Percentiles rank a stretch among this genome's conserved stretches.
These are phyloP conservation scores for Metschnikowia noctiluminum DNA, from an alignment of 805 yeast genomes.

Conservation along the genomic window DNA sequence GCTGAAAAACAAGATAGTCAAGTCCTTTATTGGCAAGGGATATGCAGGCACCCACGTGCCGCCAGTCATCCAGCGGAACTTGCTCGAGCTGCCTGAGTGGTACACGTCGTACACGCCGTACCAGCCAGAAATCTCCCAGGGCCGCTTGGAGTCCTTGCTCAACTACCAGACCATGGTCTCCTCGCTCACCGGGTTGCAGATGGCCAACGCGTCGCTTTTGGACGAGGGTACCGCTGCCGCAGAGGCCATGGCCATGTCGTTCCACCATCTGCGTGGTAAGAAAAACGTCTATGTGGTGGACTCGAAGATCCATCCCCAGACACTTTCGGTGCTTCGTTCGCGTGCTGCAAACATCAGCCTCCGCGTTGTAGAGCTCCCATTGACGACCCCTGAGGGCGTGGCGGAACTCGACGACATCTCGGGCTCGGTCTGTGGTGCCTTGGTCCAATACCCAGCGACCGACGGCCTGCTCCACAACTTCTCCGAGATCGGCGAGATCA, in stretches of 20 bases:
- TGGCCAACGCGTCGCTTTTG: slow-evolving; percentile 89
- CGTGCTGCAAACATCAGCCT: slow-evolving; percentile 77
- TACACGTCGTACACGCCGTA: slow-evolving; percentile 98
- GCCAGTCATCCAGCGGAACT: slow-evolving; percentile 87
- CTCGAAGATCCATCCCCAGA: slow-evolving; percentile 76
- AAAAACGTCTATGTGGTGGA: slow-evolving; percentile 70
- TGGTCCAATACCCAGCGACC: slow-evolving; percentile 89
- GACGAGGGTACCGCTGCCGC: slow-evolving; percentile 99
- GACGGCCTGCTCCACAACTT: slow-evolving; percentile 61
- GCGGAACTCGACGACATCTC: slow-evolving; percentile 23
- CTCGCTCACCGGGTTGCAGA: slow-evolving; percentile 89
- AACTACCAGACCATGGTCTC: slow-evolving; percentile 91
- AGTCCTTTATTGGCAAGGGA: slow-evolving; percentile 88
- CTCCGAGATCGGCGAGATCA: slow-evolving; percentile 53
- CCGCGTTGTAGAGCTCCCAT: slow-evolving; percentile 55
- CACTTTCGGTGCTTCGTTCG: slow-evolving; percentile 70
- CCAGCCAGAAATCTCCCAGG: slow-evolving; percentile 97
- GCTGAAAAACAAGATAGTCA: slow-evolving; percentile 64
- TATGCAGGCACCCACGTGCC: slow-evolving; percentile 89
- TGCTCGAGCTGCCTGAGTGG: slow-evolving; percentile 96
- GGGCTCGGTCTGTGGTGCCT: slow-evolving; percentile 64
- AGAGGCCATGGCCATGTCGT: slow-evolving; percentile 90
- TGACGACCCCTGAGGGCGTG: slow-evolving; percentile 40
- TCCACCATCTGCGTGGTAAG: slow-evolving; percentile 63
- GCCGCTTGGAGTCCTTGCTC: slow-evolving; percentile 83